Evolutionary conservation across 768 basidiomycete genomes (phyloP).

Genomic region (Amylocystis lapponica): DNA sequence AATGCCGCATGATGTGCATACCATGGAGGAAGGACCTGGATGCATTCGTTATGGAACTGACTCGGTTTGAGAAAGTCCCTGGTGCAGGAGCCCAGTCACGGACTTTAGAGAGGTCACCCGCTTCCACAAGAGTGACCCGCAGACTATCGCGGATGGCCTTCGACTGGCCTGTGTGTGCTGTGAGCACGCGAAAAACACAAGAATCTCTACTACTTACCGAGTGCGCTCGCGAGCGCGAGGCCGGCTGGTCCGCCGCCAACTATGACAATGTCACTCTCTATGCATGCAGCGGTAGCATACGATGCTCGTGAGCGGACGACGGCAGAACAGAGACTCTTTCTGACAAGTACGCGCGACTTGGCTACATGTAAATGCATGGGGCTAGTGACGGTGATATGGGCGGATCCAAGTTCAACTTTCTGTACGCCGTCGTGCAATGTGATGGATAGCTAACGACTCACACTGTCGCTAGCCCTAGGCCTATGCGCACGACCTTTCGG

Average conservation of each 20-base stretch:
- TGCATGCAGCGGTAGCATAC: too few species aligned
- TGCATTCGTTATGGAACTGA: slow-evolving; percentile 77
- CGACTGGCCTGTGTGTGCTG: slow-evolving; percentile 44
- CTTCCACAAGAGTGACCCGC: slow-evolving; percentile 74
- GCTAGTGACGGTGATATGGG: too few species aligned
- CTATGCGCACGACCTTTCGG: too few species aligned
- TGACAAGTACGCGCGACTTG: too few species aligned
- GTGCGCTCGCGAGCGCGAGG: slow-evolving; percentile 79
- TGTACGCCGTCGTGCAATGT: too few species aligned
- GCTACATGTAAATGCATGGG: too few species aligned
- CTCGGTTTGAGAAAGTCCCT: slow-evolving; percentile 70
- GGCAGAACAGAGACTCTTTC: too few species aligned
- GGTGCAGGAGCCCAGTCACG: slow-evolving; percentile 56
- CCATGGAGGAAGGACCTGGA: slow-evolving; percentile 65
- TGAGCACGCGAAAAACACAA: background rate
- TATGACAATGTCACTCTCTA: slow-evolving; percentile 83
- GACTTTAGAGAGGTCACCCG: slow-evolving; percentile 64
- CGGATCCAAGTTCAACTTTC: too few species aligned
- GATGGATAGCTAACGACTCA: too few species aligned
- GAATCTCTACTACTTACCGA: slow-evolving; percentile 46
- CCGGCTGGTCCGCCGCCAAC: slow-evolving; percentile 95
- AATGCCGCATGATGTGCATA: slow-evolving; percentile 25
- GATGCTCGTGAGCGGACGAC: too few species aligned
- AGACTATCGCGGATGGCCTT: slow-evolving; percentile 44
- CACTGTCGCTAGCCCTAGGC: too few species aligned